Percentiles rank a stretch among this genome's conserved stretches.
phyloP scores from a whole-genome alignment of 306 rosid species.

The Arachis stenosperma region DNA sequence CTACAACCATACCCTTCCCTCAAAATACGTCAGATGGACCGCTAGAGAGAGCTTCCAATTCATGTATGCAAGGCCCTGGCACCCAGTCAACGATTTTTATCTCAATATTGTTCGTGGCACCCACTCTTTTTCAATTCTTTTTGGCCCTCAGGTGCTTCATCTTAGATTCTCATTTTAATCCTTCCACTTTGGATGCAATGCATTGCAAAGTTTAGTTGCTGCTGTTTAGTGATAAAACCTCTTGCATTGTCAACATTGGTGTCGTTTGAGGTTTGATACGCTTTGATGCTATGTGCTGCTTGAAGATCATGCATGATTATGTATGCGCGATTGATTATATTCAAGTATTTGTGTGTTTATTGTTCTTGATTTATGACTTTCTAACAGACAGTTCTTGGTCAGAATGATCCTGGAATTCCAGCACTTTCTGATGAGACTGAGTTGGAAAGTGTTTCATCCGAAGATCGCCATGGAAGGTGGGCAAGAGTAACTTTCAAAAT shows the following conservation, averaged over 20 bases:
- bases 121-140: conserved; percentile 51
- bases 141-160: conserved; percentile 51
- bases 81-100: conserved; percentile 67
- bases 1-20: conserved; percentile 74
- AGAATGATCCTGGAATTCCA: conserved; percentile 49
- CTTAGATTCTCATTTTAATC: neutral
- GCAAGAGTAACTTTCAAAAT: conserved; percentile 82
- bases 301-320: neutral
- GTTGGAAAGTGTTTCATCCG: conserved; percentile 45
- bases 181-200: neutral
- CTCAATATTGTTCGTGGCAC: conserved; percentile 53
- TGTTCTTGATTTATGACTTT: conserved; percentile 36
- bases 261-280: neutral
- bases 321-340: conserved; percentile 1
- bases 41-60: conserved; percentile 79
- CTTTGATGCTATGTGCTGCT: neutral
- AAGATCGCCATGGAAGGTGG: conserved; percentile 79
- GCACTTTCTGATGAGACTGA: conserved; percentile 44
- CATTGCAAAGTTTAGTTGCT: too few species aligned
- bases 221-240: neutral
- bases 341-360: conserved; percentile 24
- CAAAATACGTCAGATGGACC: conserved; percentile 68
- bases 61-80: conserved; percentile 83
- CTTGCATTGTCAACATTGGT: neutral
- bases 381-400: conserved; percentile 53